phyloP scores from a whole-genome alignment of 305 asterid species.

The Fraxinus dipetala region DNA sequence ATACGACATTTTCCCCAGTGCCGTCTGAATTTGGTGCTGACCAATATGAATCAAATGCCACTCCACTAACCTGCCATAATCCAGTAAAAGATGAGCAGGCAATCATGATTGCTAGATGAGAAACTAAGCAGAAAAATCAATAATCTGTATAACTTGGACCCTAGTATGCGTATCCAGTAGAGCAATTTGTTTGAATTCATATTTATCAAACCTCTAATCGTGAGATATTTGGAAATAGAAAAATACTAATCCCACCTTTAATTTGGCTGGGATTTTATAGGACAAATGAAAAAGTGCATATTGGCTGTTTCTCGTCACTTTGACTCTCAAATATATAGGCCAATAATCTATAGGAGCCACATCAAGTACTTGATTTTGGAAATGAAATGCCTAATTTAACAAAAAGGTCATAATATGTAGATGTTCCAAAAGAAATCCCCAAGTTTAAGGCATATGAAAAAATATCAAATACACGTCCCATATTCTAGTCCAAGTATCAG shows the following conservation, averaged over 20 bases:
- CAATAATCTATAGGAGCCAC: not conserved
- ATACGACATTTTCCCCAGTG: slow-evolving; percentile 68
- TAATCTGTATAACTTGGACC: not conserved
- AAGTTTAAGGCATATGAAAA: not conserved
- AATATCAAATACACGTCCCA: not conserved
- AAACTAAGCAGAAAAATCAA: slow-evolving; percentile 8
- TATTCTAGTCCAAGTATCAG: not conserved
- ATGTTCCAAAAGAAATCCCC: not conserved
- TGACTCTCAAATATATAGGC: not conserved
- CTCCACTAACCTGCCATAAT: slow-evolving; percentile 84
- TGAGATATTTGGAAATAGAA: not conserved
- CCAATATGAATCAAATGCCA: slow-evolving; percentile 97
- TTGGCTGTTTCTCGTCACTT: not conserved
- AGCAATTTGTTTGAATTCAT: not conserved
- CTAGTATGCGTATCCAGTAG: not conserved
- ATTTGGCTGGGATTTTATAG: not conserved
- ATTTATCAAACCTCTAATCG: not conserved
- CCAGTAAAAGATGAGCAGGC: slow-evolving; percentile 20
- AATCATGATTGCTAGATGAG: slow-evolving; percentile 9
- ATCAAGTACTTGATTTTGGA: not conserved
- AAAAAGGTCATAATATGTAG: not conserved
- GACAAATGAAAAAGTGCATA: not conserved
- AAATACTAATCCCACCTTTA: not conserved
- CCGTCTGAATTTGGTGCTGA: slow-evolving; percentile 81
- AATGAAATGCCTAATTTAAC: not conserved